A percentile compares a stretch with the other conserved stretches of the same genome.
These are phyloP conservation scores for Xylaria venustula DNA, from an alignment of 495 filamentous ascomycete genomes.

Conservation along the genomic window DNA sequence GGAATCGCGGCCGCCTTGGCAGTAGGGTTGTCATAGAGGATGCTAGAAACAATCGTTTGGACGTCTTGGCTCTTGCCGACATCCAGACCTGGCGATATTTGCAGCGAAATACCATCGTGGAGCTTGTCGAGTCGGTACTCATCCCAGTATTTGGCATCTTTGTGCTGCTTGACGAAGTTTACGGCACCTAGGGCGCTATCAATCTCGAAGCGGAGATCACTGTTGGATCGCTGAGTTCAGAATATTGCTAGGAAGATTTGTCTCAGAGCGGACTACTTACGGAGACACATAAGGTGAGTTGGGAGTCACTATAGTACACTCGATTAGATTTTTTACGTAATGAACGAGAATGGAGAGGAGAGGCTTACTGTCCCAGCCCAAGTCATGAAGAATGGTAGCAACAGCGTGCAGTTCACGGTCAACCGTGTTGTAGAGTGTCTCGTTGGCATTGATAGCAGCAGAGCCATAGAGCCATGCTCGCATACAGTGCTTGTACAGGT, in stretches of 20 bases:
- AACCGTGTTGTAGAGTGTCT: constrained; percentile 21
- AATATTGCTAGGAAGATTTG: background rate
- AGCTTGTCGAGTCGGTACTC: constrained; percentile 19
- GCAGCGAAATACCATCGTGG: constrained; percentile 25
- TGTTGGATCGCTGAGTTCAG: constrained; percentile 12
- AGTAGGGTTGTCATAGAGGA: constrained; percentile 15
- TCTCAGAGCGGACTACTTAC: background rate
- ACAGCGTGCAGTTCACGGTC: constrained; percentile 36
- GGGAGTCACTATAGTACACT: background rate
- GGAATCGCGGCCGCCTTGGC: constrained; percentile 4
- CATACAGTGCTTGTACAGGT: constrained; percentile 47
- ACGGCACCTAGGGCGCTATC: constrained; percentile 85
- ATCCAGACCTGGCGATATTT: constrained; percentile 14
- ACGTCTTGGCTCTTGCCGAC: constrained; percentile 24
- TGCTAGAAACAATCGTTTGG: constrained; percentile 15
- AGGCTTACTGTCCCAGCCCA: constrained; percentile 24
- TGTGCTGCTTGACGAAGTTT: constrained; percentile 53
- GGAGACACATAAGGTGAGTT: constrained; percentile 8
- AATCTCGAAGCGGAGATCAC: constrained; percentile 39
- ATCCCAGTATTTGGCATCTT: constrained; percentile 15
- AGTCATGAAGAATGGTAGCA: constrained; percentile 32
- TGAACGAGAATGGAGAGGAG: constrained; percentile 21
- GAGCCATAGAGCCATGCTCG: constrained; percentile 45
- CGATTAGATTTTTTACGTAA: background rate
- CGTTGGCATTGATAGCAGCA: constrained; percentile 35